Base-by-base conservation (phyloP, 2,329 filamentous ascomycete species). In the Claviceps sp. region DNA sequence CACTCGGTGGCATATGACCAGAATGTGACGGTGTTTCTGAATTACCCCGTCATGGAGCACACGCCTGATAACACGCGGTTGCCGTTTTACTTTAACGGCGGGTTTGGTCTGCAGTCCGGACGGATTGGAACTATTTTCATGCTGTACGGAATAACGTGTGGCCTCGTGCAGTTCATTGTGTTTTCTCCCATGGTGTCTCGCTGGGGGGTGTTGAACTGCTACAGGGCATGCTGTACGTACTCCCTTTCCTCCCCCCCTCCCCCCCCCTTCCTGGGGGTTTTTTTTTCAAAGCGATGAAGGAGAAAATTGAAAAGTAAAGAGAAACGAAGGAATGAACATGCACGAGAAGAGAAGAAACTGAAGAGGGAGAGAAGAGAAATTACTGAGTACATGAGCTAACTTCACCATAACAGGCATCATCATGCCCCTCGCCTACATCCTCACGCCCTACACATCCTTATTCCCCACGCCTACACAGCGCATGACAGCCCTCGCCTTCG, bases 1-100 rank as follows among this genome's bases (percentile, higher is more conserved):
- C 89, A 95, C 66, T 83, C 81, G 0, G 81, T 94, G 40, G 83
- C 88, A 1, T 96, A 83, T 62, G 91, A 97, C 66, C 89, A 95
- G 62, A 75, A 91, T 2, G 78, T 97, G 1, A 86, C 89, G 3
- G 88, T 96, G 1, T 95, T 95, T 65, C 77, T 96, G 61, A 86
- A 95, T 67, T 85, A 88, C 57, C 84, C 85, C 0, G 62, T 74
- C 4, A 67, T 77, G 37, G 67, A 77, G 46, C 75, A 79, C 52
- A 78, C 80, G 0, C 69, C 76, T 0, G 71, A 80, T 11, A 80
- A 80, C 60, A 78, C 74, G 0, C 69, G 73, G 2, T 74, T 88
- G 0, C 90, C 90, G 0, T 83, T 96, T 61, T 85, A 86, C 61
- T 96, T 96, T 61, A 75, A 78, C 2, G 84, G 88, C 39, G 89